Evolutionary conservation across 2,329 filamentous ascomycete species (phyloP).

Genomic region (Canariomyces notabilis): DNA sequence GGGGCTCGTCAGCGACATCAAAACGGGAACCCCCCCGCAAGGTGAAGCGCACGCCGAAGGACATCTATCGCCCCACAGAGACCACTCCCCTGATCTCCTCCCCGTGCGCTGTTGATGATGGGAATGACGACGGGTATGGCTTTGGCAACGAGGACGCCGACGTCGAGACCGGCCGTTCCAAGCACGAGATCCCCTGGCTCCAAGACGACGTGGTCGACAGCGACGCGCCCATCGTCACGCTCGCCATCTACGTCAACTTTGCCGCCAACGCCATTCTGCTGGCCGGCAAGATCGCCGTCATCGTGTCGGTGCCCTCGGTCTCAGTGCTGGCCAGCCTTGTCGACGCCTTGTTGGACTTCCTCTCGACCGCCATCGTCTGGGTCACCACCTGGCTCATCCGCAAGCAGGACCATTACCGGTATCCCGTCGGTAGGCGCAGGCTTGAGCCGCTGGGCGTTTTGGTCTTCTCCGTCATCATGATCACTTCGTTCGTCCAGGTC

Average conservation of each 20-base stretch:
- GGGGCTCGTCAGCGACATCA: slow-evolving; percentile 41
- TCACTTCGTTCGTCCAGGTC: slow-evolving; percentile 77
- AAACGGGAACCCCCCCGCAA: slow-evolving; percentile 39
- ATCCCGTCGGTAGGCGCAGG: slow-evolving; percentile 68
- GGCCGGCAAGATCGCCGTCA: slow-evolving; percentile 70
- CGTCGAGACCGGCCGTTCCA: slow-evolving; percentile 37
- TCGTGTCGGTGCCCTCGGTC: slow-evolving; percentile 72
- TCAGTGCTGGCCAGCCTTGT: slow-evolving; percentile 76
- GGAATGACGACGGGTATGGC: too few relatives aligned
- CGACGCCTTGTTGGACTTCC: slow-evolving; percentile 73
- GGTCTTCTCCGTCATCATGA: slow-evolving; percentile 81
- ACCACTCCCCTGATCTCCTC: slow-evolving; percentile 58
- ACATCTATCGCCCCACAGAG: slow-evolving; percentile 74
- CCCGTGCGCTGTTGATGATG: slow-evolving; percentile 38
- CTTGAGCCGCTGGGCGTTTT: slow-evolving; percentile 76
- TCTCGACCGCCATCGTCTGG: slow-evolving; percentile 78
- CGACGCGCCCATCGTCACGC: slow-evolving; percentile 68
- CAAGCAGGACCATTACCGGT: slow-evolving; percentile 66
- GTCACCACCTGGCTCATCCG: slow-evolving; percentile 70
- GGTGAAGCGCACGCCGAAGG: slow-evolving; percentile 75
- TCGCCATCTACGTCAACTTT: slow-evolving; percentile 85
- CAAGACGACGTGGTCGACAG: slow-evolving; percentile 70
- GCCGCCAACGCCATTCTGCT: slow-evolving; percentile 71
- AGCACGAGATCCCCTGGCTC: slow-evolving; percentile 61
- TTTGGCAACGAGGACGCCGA: slow-evolving; percentile 42